Conservation (phyloP, 805 yeast genomes). For the Metschnikowia picachoensis region DNA sequence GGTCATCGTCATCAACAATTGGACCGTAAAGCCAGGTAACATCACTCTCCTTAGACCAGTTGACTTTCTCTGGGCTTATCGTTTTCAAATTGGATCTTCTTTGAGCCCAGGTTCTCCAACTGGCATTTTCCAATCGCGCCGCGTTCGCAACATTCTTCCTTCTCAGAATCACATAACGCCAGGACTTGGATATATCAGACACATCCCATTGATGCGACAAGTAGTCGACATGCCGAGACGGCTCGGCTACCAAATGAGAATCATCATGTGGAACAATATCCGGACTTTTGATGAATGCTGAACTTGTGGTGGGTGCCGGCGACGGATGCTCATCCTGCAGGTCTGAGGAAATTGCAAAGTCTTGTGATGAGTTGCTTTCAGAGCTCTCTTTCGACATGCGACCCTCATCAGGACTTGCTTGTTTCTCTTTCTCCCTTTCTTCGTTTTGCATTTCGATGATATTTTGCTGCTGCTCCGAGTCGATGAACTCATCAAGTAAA, state of each 20-base stretch:
- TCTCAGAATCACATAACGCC: conserved; percentile 86
- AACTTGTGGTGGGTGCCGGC: conserved; percentile 7
- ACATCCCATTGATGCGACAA: conserved; percentile 96
- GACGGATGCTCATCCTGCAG: conserved; percentile 9
- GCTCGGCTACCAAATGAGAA: conserved; percentile 72
- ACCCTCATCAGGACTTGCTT: not conserved
- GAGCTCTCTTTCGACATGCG: not conserved
- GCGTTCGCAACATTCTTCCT: conserved; percentile 74
- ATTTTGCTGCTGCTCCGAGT: conserved; percentile 29
- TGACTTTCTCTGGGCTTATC: conserved; percentile 84
- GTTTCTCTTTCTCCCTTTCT: conserved; percentile 8
- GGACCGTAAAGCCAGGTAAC: conserved; percentile 99
- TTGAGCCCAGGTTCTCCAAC: conserved; percentile 96
- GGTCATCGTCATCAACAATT: conserved; percentile 44
- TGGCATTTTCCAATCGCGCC: conserved; percentile 50
- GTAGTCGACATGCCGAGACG: conserved; percentile 90
- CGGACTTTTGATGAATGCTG: conserved; percentile 23
- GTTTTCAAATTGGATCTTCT: conserved; percentile 63
- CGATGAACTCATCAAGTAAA: conserved; percentile 64
- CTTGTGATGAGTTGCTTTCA: not conserved
- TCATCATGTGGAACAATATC: conserved; percentile 73
- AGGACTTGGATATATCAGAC: conserved; percentile 84
- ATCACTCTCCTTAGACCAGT: conserved; percentile 96
- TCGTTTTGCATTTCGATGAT: conserved; percentile 13
- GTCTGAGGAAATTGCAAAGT: conserved; percentile 7